Evolutionary conservation across 2,329 filamentous ascomycete genomes (phyloP).

Genomic region (Paracamarosporium sp.): DNA sequence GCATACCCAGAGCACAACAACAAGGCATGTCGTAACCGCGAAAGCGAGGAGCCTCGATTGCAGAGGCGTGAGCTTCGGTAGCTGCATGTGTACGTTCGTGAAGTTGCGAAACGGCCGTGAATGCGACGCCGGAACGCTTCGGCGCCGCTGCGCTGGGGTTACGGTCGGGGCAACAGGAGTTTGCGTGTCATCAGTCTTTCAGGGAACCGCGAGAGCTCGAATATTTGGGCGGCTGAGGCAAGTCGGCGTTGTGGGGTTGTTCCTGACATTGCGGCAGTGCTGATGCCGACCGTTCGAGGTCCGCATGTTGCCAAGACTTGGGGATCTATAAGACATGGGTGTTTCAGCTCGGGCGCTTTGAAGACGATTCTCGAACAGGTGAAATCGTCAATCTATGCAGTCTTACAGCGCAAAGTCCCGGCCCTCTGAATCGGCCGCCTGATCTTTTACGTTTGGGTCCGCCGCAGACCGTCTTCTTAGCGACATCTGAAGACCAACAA

Average conservation of each 20-base stretch:
- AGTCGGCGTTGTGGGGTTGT: neutral
- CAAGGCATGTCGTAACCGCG: constrained; percentile 64
- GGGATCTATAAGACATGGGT: constrained; percentile 1
- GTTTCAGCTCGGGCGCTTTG: neutral
- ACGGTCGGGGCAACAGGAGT: constrained; percentile 1
- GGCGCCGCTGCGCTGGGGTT: constrained; percentile 12
- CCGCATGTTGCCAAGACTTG: constrained; percentile 13
- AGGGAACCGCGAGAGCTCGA: neutral
- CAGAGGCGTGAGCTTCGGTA: constrained; percentile 66
- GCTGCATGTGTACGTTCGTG: constrained; percentile 41
- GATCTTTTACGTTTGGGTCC: neutral
- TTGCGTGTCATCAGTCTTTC: constrained; percentile 6
- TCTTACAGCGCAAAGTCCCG: too few relatives aligned
- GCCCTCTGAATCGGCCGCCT: neutral
- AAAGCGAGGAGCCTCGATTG: constrained; percentile 77
- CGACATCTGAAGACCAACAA: neutral
- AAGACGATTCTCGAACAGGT: neutral
- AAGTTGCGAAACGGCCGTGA: constrained; percentile 10
- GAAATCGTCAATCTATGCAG: too few relatives aligned
- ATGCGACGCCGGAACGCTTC: constrained; percentile 12
- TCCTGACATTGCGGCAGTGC: constrained; percentile 6
- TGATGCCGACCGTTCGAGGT: constrained; percentile 6
- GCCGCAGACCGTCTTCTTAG: neutral
- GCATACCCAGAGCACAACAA: constrained; percentile 67
- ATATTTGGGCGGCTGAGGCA: neutral